These are phyloP conservation scores for Toxicodendron radicans DNA, from an alignment of 345 rosid species.

Conservation along the genomic window DNA sequence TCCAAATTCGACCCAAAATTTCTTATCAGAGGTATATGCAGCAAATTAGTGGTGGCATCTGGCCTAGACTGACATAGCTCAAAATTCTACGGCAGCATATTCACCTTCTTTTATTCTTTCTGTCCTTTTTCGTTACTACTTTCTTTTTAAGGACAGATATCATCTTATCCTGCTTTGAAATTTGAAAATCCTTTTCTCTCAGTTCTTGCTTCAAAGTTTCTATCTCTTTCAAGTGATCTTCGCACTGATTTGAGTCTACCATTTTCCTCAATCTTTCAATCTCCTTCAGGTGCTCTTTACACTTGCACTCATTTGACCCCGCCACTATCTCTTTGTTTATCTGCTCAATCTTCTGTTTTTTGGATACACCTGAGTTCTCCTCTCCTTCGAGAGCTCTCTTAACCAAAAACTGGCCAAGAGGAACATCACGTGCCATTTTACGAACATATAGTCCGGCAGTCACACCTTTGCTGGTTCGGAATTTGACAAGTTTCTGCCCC, in stretches of 20 bases:
- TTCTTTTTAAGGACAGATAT: constrained; percentile 41
- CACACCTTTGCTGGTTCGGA: constrained; percentile 37
- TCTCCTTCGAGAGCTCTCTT: constrained; percentile 41
- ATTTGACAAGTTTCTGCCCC: constrained; percentile 51
- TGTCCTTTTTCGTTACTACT: constrained; percentile 16
- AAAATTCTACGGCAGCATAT: neutral
- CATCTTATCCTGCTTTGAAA: constrained; percentile 46
- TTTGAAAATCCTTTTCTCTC: constrained; percentile 39
- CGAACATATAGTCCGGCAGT: constrained; percentile 52
- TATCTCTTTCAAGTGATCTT: constrained; percentile 45
- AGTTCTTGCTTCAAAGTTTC: constrained; percentile 53
- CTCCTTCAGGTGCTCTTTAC: constrained; percentile 39
- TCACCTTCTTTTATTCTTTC: neutral
- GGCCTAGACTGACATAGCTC: neutral
- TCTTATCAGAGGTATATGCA: neutral
- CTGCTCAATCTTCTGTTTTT: constrained; percentile 32
- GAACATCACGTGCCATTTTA: constrained; percentile 40
- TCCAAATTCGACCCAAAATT: neutral
- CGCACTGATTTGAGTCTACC: constrained; percentile 14
- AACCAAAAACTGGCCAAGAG: constrained; percentile 10
- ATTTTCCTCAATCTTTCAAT: constrained; percentile 46
- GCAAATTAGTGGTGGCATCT: neutral
- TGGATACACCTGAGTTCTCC: constrained; percentile 30
- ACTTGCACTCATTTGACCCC: constrained; percentile 7
- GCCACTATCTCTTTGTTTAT: constrained; percentile 20